Percentiles rank a stretch among this genome's conserved stretches.
Evolutionary conservation across 2,329 filamentous ascomycete genomes (phyloP).

Genomic region (Fusarium veterinarium): DNA sequence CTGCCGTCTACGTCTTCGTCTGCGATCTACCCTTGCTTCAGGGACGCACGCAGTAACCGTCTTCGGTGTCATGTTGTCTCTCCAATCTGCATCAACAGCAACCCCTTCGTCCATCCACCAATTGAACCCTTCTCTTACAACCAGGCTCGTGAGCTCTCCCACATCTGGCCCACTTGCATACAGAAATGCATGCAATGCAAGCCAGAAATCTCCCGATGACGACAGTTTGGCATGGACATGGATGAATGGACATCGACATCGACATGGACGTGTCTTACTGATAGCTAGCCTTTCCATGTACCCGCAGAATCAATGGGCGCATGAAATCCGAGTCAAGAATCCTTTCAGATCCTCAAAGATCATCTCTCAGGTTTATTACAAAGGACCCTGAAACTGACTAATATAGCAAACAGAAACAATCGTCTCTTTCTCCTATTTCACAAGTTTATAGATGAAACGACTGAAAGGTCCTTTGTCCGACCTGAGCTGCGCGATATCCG

Average conservation of each 20-base stretch:
- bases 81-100: constrained; percentile 33
- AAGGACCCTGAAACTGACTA: constrained; percentile 21
- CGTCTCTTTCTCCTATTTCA: neutral
- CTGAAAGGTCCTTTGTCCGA: constrained; percentile 6
- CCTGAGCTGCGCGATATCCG: constrained; percentile 10
- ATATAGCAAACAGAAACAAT: neutral
- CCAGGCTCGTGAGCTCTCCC: constrained; percentile 33
- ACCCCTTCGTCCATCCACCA: constrained; percentile 27
- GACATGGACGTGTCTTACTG: constrained; percentile 14
- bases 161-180: constrained; percentile 25
- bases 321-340: constrained; percentile 27
- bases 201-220: constrained; percentile 39
- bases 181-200: constrained; percentile 35
- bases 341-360: constrained; percentile 17
- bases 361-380: constrained; percentile 1
- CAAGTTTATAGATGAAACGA: constrained; percentile 13
- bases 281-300: constrained; percentile 17
- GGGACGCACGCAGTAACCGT: constrained; percentile 22
- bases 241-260: neutral
- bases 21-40: constrained; percentile 32
- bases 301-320: constrained; percentile 4
- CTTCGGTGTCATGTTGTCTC: constrained; percentile 28
- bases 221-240: constrained; percentile 33
- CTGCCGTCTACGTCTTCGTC: constrained; percentile 24
- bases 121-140: constrained; percentile 22